Evolutionary conservation across 2,329 filamentous ascomycete species (phyloP).

Genomic region (Exophiala phaeomuriformis): DNA sequence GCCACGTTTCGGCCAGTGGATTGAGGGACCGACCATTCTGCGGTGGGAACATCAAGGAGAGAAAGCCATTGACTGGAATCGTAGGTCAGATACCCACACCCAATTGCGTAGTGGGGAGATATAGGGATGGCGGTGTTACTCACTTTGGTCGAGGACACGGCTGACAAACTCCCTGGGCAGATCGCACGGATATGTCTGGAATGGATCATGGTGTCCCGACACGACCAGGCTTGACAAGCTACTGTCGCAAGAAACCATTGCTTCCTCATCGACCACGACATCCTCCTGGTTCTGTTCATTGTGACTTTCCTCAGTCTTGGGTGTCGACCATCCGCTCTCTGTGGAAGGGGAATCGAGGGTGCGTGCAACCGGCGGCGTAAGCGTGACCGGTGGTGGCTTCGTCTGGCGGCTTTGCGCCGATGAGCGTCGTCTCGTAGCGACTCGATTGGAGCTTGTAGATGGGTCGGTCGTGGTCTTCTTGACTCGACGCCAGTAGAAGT

Average conservation of each 20-base stretch:
- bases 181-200: conserved; percentile 18
- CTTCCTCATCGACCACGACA: background rate
- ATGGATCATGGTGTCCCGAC: conserved; percentile 16
- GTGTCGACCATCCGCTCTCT: conserved; percentile 9
- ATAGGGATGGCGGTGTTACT: background rate
- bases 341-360: conserved; percentile 7
- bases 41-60: conserved; percentile 19
- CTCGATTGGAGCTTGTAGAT: background rate
- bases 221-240: conserved; percentile 10
- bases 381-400: conserved; percentile 1
- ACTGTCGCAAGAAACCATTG: background rate
- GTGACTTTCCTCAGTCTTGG: conserved; percentile 10
- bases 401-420: conserved; percentile 1
- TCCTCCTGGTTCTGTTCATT: conserved; percentile 1
- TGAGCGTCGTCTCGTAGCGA: conserved; percentile 3
- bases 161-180: conserved; percentile 18
- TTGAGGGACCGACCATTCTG: conserved; percentile 9
- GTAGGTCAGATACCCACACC: background rate
- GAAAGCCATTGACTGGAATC: conserved; percentile 10
- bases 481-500: conserved; percentile 28
- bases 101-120: too few relatives aligned
- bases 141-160: conserved; percentile 16
- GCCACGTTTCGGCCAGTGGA: conserved; percentile 16
- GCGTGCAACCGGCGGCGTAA: conserved; percentile 5
- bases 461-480: conserved; percentile 7